These are phyloP conservation scores for Tulasnella sp. DNA, from an alignment of 768 basidiomycete genomes.

Conservation along the genomic window DNA sequence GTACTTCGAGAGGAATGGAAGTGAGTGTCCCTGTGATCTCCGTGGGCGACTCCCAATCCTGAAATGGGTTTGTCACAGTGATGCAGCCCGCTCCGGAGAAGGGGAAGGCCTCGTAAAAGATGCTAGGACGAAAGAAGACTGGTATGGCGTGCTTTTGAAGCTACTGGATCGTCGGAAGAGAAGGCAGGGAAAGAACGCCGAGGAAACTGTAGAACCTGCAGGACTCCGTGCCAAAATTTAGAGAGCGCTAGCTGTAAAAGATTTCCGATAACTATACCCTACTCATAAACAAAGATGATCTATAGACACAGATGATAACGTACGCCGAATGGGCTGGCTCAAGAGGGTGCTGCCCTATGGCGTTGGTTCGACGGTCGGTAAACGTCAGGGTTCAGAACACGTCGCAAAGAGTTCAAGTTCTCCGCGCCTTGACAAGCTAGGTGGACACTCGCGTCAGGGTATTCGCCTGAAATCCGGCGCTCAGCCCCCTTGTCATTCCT, in stretches of 20 bases:
- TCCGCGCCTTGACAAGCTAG: no score
- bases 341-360: neutral
- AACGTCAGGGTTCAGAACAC: neutral
- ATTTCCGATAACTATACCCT: neutral
- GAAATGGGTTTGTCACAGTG: neutral
- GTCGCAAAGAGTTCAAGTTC: no score
- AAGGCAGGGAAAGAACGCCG: neutral
- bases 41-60: neutral
- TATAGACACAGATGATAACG: no score
- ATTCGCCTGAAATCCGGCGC: no score
- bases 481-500: no score
- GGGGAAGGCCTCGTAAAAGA: neutral
- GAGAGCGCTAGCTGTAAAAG: neutral
- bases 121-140: neutral
- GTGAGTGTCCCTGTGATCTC: neutral
- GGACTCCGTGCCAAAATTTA: neutral
- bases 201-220: neutral
- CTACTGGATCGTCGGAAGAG: conserved; percentile 1
- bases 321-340: no score
- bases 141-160: neutral
- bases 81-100: neutral
- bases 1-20: conserved; percentile 51
- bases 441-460: no score
- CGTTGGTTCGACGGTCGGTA: neutral
- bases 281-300: neutral